These are phyloP conservation scores for Penicillium expansum DNA, from an alignment of 2,329 filamentous ascomycete species.

Conservation along the genomic window DNA sequence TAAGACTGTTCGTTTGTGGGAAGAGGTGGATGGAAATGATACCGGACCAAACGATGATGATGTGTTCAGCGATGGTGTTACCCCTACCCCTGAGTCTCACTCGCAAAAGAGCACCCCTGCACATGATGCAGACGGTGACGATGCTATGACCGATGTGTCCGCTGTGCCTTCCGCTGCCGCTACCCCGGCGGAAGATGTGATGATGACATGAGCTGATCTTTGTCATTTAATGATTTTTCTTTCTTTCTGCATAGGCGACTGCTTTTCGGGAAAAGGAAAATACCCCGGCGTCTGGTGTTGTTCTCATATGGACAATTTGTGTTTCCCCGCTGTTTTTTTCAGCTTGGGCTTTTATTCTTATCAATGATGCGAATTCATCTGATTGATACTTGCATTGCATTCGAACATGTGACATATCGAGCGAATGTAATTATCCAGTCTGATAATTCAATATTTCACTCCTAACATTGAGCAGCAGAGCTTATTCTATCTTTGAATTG, in stretches of 20 bases:
- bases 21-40: conserved; percentile 37
- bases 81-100: background rate
- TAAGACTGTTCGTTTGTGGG: conserved; percentile 61
- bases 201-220: conserved; percentile 9
- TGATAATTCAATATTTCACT: background rate
- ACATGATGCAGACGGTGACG: conserved; percentile 14
- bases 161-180: conserved; percentile 9
- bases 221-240: conserved; percentile 5
- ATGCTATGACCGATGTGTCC: conserved; percentile 19
- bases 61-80: background rate
- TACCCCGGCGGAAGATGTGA: conserved; percentile 19
- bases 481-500: background rate
- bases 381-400: background rate
- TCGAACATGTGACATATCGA: background rate
- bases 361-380: background rate
- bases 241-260: conserved; percentile 8
- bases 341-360: background rate
- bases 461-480: background rate
- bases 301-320: conserved; percentile 5
- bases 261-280: conserved; percentile 11
- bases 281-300: conserved; percentile 12
- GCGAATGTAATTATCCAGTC: background rate
- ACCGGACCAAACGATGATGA: background rate
- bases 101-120: background rate
- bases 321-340: background rate